Conservation (phyloP, 2,329 filamentous ascomycete genomes). For the Hypoxylon sp. region DNA sequence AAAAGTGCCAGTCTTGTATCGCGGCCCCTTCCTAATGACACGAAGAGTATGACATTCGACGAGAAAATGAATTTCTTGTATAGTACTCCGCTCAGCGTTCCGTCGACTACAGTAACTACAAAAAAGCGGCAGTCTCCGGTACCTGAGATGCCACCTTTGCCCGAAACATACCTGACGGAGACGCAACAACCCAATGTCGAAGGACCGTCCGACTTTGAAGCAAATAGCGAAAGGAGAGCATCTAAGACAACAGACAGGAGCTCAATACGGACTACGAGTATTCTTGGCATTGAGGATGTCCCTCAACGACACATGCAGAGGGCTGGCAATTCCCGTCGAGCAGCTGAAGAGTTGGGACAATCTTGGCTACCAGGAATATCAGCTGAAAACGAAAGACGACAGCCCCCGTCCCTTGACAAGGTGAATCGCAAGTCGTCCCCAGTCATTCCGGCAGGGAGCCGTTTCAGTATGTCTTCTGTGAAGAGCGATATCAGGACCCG, state of each 20-base stretch:
- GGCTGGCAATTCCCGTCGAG: constrained; percentile 25
- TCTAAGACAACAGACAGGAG: constrained; percentile 57
- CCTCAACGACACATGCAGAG: constrained; percentile 50
- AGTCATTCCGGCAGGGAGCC: constrained; percentile 60
- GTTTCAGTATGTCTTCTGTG: constrained; percentile 56
- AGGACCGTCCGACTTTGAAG: constrained; percentile 49
- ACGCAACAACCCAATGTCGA: constrained; percentile 46
- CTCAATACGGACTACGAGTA: constrained; percentile 58
- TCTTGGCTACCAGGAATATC: constrained; percentile 59
- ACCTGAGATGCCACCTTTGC: constrained; percentile 61
- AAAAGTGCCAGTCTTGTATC: constrained; percentile 58
- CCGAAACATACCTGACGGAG: constrained; percentile 51
- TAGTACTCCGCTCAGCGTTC: constrained; percentile 55
- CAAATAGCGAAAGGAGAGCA: constrained; percentile 43
- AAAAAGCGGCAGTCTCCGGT: constrained; percentile 59
- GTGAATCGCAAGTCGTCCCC: constrained; percentile 66
- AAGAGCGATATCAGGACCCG: constrained; percentile 55
- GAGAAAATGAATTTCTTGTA: constrained; percentile 71
- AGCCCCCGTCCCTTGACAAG: constrained; percentile 46
- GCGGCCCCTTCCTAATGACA: constrained; percentile 65
- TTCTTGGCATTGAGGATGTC: constrained; percentile 58
- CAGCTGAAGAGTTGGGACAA: constrained; percentile 55
- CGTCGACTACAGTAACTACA: constrained; percentile 26
- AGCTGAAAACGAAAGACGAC: constrained; percentile 31
- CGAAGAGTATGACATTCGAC: constrained; percentile 71